phyloP scores from a whole-genome alignment of 768 basidiomycete species.

The Naganishia onofrii region DNA sequence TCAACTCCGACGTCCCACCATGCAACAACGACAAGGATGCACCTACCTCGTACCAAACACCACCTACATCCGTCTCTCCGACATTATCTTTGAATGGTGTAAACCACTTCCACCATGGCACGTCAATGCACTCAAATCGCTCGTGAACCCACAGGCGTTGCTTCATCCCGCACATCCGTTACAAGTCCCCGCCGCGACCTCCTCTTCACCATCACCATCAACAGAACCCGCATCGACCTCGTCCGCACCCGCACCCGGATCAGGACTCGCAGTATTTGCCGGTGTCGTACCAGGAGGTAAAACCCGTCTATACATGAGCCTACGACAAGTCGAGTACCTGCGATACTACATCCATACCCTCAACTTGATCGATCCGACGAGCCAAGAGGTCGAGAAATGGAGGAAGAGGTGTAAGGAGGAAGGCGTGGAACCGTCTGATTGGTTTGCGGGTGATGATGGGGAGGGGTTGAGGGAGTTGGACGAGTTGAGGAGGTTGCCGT shows the following conservation, averaged over 20 bases:
- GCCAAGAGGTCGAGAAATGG: constrained; percentile 13
- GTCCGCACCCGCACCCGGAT: too few species aligned
- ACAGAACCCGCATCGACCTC: too few species aligned
- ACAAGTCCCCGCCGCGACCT: too few species aligned
- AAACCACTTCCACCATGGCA: constrained; percentile 37
- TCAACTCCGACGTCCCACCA: neutral
- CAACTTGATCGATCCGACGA: constrained; percentile 37
- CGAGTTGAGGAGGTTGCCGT: neutral
- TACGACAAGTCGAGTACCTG: constrained; percentile 46
- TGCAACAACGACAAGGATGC: neutral
- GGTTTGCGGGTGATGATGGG: too few species aligned
- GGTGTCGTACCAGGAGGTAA: constrained; percentile 30
- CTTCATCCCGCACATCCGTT: constrained; percentile 43
- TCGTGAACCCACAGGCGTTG: constrained; percentile 34
- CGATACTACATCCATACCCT: constrained; percentile 46
- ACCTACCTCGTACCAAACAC: neutral
- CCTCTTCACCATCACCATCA: too few species aligned
- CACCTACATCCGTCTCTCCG: constrained; percentile 2
- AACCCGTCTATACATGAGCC: constrained; percentile 37
- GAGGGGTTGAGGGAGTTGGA: neutral
- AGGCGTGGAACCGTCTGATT: neutral
- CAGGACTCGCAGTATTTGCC: neutral
- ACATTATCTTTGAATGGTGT: constrained; percentile 33
- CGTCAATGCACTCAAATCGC: constrained; percentile 39
- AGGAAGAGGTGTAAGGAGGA: constrained; percentile 1